Percentiles rank a stretch among this genome's conserved stretches.
These are phyloP conservation scores for Zymoseptoria brevis DNA, from an alignment of 2,329 filamentous ascomycete species.

Conservation along the genomic window DNA sequence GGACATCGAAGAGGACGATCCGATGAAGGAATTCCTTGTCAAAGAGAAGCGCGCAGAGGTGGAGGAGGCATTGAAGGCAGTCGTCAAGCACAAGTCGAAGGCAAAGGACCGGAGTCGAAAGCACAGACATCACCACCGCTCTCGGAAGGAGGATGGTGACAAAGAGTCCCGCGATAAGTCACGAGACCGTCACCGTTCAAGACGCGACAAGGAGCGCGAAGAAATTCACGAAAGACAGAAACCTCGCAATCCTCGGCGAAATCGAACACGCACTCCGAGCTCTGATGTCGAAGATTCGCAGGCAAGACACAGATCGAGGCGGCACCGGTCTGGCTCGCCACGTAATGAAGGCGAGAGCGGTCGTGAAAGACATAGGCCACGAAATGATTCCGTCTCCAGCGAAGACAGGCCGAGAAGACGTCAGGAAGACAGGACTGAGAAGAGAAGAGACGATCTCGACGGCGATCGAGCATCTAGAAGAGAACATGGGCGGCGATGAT, in stretches of 20 bases:
- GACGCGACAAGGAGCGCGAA: neutral
- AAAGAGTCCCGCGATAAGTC: neutral
- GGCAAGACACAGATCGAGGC: neutral
- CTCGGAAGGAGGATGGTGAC: neutral
- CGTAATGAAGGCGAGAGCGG: neutral
- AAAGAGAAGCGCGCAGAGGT: slow-evolving; percentile 89
- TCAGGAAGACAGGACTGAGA: neutral
- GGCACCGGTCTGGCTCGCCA: neutral
- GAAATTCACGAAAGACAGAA: neutral
- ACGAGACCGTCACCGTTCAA: neutral
- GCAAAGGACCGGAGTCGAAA: slow-evolving; percentile 25
- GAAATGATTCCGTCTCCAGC: neutral
- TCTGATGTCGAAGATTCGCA: neutral
- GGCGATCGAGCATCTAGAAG: neutral
- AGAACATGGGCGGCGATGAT: neutral
- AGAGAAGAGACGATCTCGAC: neutral
- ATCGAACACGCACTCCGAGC: neutral
- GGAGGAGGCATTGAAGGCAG: slow-evolving; percentile 56
- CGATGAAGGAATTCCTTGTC: slow-evolving; percentile 88
- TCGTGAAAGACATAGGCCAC: neutral
- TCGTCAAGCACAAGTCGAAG: slow-evolving; percentile 45
- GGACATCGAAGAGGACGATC: slow-evolving; percentile 81
- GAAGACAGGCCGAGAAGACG: neutral
- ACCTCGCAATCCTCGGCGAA: neutral
- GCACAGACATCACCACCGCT: slow-evolving; percentile 5